Conservation (phyloP, 768 basidiomycete genomes). For the Boletus reticuloceps region DNA sequence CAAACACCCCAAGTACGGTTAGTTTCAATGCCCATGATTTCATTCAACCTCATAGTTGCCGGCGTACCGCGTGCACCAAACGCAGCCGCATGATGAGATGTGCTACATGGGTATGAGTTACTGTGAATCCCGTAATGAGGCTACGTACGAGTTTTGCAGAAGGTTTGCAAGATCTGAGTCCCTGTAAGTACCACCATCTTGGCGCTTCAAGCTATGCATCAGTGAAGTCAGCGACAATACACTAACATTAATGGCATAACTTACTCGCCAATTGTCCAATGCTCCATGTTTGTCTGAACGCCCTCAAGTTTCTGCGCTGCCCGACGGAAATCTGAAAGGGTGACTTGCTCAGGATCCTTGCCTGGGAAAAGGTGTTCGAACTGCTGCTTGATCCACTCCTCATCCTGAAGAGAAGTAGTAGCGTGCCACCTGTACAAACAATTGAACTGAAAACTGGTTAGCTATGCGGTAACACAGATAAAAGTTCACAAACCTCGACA, state of each 20-base stretch:
- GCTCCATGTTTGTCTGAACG: slow-evolving; percentile 43
- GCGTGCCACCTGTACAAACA: slow-evolving; percentile 86
- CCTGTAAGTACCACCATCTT: slow-evolving; percentile 55
- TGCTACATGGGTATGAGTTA: slow-evolving; percentile 38
- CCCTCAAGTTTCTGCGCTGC: slow-evolving; percentile 40
- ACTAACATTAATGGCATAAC: slow-evolving; percentile 9
- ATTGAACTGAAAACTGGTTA: slow-evolving; percentile 58
- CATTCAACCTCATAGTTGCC: slow-evolving; percentile 68
- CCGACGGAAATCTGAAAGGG: slow-evolving; percentile 48
- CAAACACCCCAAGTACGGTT: slow-evolving; percentile 80
- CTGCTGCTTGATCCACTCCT: slow-evolving; percentile 58
- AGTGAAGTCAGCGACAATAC: slow-evolving; percentile 1
- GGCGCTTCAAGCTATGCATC: slow-evolving; percentile 52
- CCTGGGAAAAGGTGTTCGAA: slow-evolving; percentile 54
- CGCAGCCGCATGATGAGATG: slow-evolving; percentile 65
- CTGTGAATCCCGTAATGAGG: not conserved
- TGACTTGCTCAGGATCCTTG: slow-evolving; percentile 48
- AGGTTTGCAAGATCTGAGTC: slow-evolving; percentile 69
- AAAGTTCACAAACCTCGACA: slow-evolving; percentile 56
- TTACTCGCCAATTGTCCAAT: slow-evolving; percentile 70
- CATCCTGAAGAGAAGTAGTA: slow-evolving; percentile 70
- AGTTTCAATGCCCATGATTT: slow-evolving; percentile 82
- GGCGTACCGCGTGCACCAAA: slow-evolving; percentile 81
- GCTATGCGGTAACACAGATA: not conserved
- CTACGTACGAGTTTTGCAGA: slow-evolving; percentile 63